A percentile compares a stretch with the other conserved stretches of the same genome.
These are phyloP conservation scores for Leersia perrieri DNA, from an alignment of 176 grass and related monocot species.

Conservation along the genomic window DNA sequence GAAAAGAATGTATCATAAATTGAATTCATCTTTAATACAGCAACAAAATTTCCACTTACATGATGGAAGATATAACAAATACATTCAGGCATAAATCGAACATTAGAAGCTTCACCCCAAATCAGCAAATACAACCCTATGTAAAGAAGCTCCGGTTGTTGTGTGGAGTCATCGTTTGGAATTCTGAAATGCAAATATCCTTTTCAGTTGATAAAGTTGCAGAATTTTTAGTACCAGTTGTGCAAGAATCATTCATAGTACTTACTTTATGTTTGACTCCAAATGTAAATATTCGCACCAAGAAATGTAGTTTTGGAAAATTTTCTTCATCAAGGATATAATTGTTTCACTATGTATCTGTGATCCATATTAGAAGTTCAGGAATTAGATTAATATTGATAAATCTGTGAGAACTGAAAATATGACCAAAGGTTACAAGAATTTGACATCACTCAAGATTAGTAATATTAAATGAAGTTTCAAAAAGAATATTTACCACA, in stretches of 20 bases:
- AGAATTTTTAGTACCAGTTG: constrained; percentile 5
- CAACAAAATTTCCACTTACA: constrained; percentile 53
- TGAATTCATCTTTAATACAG: constrained; percentile 26
- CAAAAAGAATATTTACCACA: constrained; percentile 31
- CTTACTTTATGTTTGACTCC: constrained; percentile 49
- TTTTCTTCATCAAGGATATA: constrained; percentile 40
- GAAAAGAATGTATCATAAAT: neutral
- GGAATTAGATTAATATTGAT: neutral
- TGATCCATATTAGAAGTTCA: constrained; percentile 20
- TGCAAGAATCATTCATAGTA: constrained; percentile 9
- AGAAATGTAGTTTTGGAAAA: constrained; percentile 76
- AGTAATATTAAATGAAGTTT: constrained; percentile 14
- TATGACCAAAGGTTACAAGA: neutral
- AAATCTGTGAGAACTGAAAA: neutral
- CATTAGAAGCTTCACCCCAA: constrained; percentile 98
- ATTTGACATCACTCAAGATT: neutral
- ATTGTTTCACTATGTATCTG: constrained; percentile 59
- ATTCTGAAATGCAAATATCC: constrained; percentile 29
- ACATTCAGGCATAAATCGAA: constrained; percentile 98
- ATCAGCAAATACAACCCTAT: constrained; percentile 94
- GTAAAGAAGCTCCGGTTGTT: constrained; percentile 74
- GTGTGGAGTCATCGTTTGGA: constrained; percentile 31
- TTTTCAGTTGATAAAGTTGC: neutral
- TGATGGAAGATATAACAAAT: constrained; percentile 94
- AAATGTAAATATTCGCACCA: constrained; percentile 90